These are phyloP conservation scores for Dictyostelium firmibasis DNA, from an alignment of 78 protist genomes.

Conservation along the genomic window DNA sequence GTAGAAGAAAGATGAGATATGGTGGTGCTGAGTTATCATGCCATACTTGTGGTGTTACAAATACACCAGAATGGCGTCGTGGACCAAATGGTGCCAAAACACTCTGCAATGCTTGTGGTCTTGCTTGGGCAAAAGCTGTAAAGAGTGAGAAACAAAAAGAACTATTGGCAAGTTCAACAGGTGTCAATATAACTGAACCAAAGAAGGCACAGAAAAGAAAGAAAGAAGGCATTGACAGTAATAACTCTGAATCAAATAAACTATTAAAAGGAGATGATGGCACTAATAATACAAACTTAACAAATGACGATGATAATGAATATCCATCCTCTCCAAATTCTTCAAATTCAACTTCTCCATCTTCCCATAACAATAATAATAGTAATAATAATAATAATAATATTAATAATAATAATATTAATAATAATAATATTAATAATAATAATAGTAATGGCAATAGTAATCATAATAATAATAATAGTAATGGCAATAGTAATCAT, in stretches of 20 bases:
- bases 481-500: neutral
- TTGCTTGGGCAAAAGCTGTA: constrained; percentile 70
- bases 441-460: neutral
- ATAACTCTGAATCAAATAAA: neutral
- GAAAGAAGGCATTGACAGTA: constrained; percentile 6
- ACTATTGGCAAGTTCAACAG: constrained; percentile 28
- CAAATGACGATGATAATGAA: neutral
- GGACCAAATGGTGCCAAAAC: constrained; percentile 70
- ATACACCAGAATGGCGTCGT: constrained; percentile 77
- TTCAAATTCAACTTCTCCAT: neutral
- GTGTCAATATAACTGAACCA: constrained; percentile 44
- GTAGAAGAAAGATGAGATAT: constrained; percentile 29
- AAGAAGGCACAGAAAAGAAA: constrained; percentile 59
- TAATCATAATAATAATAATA: neutral
- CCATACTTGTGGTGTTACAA: constrained; percentile 72
- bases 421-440: neutral
- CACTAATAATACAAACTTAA: neutral
- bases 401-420: constrained; percentile 7
- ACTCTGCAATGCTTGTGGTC: constrained; percentile 75
- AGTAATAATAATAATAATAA: neutral
- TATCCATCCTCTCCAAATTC: constrained; percentile 13
- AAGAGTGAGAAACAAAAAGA: constrained; percentile 71
- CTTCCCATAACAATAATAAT: neutral
- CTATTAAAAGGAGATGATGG: neutral
- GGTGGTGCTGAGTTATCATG: constrained; percentile 52